A percentile compares a stretch with the other conserved stretches of the same genome.
Conservation (phyloP, 345 rosid genomes). For the Lepidium sativum region DNA sequence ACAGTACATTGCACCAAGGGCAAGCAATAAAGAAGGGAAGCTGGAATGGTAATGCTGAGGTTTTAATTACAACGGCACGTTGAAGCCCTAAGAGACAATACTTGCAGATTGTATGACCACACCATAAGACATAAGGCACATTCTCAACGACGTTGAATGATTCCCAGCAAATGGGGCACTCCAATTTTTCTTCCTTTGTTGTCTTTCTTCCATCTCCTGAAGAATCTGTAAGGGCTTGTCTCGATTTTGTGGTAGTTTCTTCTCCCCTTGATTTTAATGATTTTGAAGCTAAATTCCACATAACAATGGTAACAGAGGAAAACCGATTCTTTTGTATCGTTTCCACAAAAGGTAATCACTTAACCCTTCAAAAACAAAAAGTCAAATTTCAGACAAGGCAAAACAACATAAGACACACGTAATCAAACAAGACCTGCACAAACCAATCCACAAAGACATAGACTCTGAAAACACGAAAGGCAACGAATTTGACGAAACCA, state of each 20-base stretch:
- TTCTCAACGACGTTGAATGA: constrained; percentile 62
- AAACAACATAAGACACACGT: not conserved
- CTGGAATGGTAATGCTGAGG: constrained; percentile 35
- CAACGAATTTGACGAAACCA: constrained; percentile 1
- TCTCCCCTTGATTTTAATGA: constrained; percentile 21
- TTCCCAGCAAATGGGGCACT: constrained; percentile 73
- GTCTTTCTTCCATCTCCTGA: constrained; percentile 31
- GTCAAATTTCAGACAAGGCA: not conserved
- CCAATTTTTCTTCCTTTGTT: constrained; percentile 40
- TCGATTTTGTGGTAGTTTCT: constrained; percentile 11
- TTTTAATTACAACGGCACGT: constrained; percentile 37
- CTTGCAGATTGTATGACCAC: constrained; percentile 67
- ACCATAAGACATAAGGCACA: constrained; percentile 62
- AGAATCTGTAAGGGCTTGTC: constrained; percentile 27
- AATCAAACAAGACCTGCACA: not conserved
- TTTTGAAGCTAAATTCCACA: constrained; percentile 39
- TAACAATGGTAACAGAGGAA: not conserved
- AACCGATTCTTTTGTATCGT: not conserved
- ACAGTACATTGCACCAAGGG: constrained; percentile 64
- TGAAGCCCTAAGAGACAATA: constrained; percentile 57
- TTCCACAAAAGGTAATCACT: not conserved
- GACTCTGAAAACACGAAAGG: not conserved
- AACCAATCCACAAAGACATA: not conserved
- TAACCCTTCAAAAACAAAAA: not conserved
- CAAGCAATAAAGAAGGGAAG: constrained; percentile 58